These are phyloP conservation scores for Hymenoscyphus albidus DNA, from an alignment of 2,329 filamentous ascomycete genomes.

Conservation along the genomic window DNA sequence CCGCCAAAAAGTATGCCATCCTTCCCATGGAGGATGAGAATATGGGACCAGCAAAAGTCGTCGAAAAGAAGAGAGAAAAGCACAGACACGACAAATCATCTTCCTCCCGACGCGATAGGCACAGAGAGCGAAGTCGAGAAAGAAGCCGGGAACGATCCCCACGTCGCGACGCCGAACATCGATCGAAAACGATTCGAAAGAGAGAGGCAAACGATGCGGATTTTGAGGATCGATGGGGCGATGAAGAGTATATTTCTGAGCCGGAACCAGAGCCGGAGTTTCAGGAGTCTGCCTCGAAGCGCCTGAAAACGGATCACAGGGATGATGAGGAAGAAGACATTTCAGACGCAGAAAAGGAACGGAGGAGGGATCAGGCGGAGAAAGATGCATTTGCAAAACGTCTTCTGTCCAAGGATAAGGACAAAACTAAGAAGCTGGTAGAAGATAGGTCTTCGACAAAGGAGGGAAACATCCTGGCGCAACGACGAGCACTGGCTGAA, in stretches of 20 bases:
- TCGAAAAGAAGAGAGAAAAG: constrained; percentile 46
- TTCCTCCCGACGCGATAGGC: constrained; percentile 34
- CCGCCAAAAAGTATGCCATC: constrained; percentile 61
- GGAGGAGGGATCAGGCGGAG: constrained; percentile 67
- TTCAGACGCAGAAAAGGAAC: constrained; percentile 59
- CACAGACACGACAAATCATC: constrained; percentile 37
- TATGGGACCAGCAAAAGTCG: constrained; percentile 50
- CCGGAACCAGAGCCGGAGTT: constrained; percentile 53
- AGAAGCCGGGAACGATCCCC: constrained; percentile 34
- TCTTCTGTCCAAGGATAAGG: constrained; percentile 66
- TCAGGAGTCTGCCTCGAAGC: constrained; percentile 66
- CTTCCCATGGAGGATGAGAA: constrained; percentile 64
- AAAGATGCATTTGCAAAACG: constrained; percentile 77
- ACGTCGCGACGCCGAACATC: constrained; percentile 39
- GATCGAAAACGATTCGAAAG: constrained; percentile 48
- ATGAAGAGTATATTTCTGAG: constrained; percentile 60
- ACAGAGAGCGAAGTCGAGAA: constrained; percentile 39
- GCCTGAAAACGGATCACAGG: constrained; percentile 60
- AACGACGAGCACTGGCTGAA: constrained; percentile 60
- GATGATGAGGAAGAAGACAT: constrained; percentile 45
- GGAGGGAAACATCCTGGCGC: constrained; percentile 53
- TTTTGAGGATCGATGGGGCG: constrained; percentile 77
- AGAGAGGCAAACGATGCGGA: constrained; percentile 52
- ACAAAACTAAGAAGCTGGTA: constrained; percentile 64
- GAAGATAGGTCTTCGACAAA: constrained; percentile 55